Evolutionary conservation across 2,329 filamentous ascomycete species (phyloP), one percentile per base, ranked within the genome.

Genomic region (Leptographium radiaticola): DNA sequence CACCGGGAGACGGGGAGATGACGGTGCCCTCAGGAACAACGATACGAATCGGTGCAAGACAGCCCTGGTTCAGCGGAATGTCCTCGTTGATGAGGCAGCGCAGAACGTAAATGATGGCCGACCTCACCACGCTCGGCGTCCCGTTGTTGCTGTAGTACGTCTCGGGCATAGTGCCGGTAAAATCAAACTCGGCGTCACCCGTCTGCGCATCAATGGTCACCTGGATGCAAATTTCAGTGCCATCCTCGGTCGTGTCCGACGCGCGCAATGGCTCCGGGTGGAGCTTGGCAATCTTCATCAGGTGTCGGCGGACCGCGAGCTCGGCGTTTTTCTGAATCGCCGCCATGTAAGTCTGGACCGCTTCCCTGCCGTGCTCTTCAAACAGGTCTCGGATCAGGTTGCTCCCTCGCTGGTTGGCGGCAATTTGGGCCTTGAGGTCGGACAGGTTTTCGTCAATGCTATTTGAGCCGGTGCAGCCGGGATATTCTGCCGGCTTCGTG

Each of bases 51-150:
- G 88, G 87, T 50, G 80, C 79, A 1, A 93, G 72, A 59, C 87
- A 93, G 58, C 88, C 88, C 68, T 93, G 87, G 69, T 93, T 93
- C 2, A 93, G 75, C 0, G 88, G 88, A 11, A 93, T 90, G 59
- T 91, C 86, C 59, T 86, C 80, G 38, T 79, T 82, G 61, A 93
- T 89, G 54, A 94, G 75, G 61, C 83, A 86, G 44, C 87, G 81
- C 13, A 94, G 74, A 61, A 84, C 87, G 73, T 93, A 93, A 63
- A 93, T 91, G 62, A 91, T 89, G 43, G 86, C 87, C 36, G 79
- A 62, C 68, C 88, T 87, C 1, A 85, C 87, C 44, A 89, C 83
- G 1, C 86, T 85, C 66, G 86, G 78, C 0, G 86, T 86, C 0
- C 86, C 85, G 63, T 89, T 89, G 68, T 82, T 84, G 61, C 87